phyloP scores from a whole-genome alignment of 2,329 filamentous ascomycete genomes.

The Helminthosporium solani region DNA sequence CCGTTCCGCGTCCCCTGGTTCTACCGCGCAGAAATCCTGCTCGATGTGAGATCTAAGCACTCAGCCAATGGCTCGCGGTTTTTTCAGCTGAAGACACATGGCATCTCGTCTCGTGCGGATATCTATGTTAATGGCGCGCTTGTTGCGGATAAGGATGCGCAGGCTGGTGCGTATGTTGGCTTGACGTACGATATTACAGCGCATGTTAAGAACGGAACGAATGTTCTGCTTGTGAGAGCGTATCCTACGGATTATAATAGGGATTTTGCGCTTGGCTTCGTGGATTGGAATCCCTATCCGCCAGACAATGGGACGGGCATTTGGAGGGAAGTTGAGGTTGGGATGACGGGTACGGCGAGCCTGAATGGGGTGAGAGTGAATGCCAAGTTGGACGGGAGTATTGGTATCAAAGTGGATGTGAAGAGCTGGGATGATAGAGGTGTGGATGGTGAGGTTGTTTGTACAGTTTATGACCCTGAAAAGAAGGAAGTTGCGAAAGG shows the following conservation, averaged over 20 bases:
- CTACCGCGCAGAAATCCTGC: constrained; percentile 49
- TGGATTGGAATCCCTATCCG: constrained; percentile 64
- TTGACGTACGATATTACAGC: constrained; percentile 57
- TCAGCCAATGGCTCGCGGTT: constrained; percentile 35
- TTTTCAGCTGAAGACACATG: constrained; percentile 55
- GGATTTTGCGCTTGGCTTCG: constrained; percentile 61
- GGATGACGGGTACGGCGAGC: constrained; percentile 52
- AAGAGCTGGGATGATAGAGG: constrained; percentile 18
- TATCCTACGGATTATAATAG: constrained; percentile 61
- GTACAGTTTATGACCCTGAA: constrained; percentile 12
- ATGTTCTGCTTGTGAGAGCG: constrained; percentile 56
- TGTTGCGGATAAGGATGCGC: constrained; percentile 51
- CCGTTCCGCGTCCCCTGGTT: constrained; percentile 60
- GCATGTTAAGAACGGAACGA: constrained; percentile 42
- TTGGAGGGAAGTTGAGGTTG: constrained; percentile 60
- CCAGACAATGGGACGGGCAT: constrained; percentile 64
- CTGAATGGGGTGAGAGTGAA: constrained; percentile 38
- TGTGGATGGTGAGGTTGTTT: constrained; percentile 14
- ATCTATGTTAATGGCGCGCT: constrained; percentile 60
- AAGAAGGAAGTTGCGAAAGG: constrained; percentile 13
- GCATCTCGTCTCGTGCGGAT: constrained; percentile 61
- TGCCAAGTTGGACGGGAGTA: constrained; percentile 18
- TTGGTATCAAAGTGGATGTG: constrained; percentile 25
- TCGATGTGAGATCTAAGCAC: constrained; percentile 15
- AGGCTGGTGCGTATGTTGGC: constrained; percentile 60